phyloP scores from a whole-genome alignment of 768 basidiomycete species.

The Lactarius psammicola region DNA sequence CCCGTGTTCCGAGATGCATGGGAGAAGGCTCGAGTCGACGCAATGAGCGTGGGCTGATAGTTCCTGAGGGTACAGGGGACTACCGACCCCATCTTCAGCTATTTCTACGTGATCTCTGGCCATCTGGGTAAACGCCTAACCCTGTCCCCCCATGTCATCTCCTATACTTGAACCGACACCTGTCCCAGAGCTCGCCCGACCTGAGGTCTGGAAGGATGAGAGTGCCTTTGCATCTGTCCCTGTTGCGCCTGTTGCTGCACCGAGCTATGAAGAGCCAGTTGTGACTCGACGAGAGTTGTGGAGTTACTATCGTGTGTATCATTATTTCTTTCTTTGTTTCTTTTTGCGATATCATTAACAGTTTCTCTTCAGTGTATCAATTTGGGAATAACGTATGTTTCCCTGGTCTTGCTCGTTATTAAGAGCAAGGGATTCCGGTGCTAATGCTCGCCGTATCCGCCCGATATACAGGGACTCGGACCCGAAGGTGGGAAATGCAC shows the following conservation, averaged over 20 bases:
- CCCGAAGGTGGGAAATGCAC: slow-evolving; percentile 38
- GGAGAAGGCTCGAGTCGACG: neutral
- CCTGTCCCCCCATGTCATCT: neutral
- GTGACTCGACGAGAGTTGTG: slow-evolving; percentile 73
- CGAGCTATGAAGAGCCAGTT: slow-evolving; percentile 51
- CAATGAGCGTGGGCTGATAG: neutral
- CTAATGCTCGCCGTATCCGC: neutral
- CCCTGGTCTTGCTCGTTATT: neutral
- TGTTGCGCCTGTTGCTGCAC: slow-evolving; percentile 29
- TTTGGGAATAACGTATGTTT: slow-evolving; percentile 72
- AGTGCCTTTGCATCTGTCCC: neutral
- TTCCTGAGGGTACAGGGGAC: neutral
- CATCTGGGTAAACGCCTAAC: neutral
- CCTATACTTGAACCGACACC: neutral
- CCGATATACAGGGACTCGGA: slow-evolving; percentile 54
- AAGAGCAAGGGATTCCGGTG: slow-evolving; percentile 28
- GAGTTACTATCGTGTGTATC: slow-evolving; percentile 69
- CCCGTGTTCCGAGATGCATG: neutral
- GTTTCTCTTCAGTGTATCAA: slow-evolving; percentile 59
- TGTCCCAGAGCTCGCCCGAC: neutral
- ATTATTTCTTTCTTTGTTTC: too few species aligned
- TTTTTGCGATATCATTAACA: slow-evolving; percentile 41
- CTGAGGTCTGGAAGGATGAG: neutral
- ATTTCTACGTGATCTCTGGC: neutral
- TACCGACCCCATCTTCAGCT: neutral